Conservation (phyloP, 2,329 filamentous ascomycete species). For the Pseudonectria buxi region DNA sequence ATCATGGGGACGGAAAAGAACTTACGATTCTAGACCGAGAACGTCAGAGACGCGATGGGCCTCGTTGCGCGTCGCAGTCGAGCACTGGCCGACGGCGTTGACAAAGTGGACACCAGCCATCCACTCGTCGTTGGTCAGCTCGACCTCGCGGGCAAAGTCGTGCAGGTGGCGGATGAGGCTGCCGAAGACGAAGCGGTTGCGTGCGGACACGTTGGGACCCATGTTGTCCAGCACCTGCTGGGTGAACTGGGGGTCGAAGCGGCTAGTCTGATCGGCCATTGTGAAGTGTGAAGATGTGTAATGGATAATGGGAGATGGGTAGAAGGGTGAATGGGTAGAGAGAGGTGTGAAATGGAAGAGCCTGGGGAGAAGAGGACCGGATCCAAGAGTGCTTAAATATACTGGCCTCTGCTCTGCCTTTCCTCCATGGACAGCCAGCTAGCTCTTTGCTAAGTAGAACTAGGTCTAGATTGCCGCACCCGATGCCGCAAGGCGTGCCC, state of each 20-base stretch:
- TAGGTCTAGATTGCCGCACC: too few species aligned
- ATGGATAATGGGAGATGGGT: too few species aligned
- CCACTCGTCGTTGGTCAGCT: slow-evolving; percentile 70
- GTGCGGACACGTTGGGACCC: slow-evolving; percentile 58
- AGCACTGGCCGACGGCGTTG: slow-evolving; percentile 64
- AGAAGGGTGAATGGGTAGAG: too few species aligned
- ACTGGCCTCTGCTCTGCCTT: too few species aligned
- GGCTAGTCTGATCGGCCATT: slow-evolving; percentile 3
- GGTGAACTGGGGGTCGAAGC: slow-evolving; percentile 70
- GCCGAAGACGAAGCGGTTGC: slow-evolving; percentile 55
- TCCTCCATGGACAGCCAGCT: too few species aligned
- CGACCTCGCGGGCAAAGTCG: slow-evolving; percentile 68
- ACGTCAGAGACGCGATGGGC: slow-evolving; percentile 64
- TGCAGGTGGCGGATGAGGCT: slow-evolving; percentile 64
- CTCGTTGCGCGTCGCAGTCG: slow-evolving; percentile 61
- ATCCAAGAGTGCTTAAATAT: too few species aligned
- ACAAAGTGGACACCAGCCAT: slow-evolving; percentile 64
- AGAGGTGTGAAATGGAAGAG: too few species aligned
- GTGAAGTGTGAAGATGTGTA: not conserved
- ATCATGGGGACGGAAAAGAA: slow-evolving; percentile 13
- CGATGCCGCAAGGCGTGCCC: too few species aligned
- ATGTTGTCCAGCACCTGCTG: slow-evolving; percentile 63
- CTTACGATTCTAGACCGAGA: slow-evolving; percentile 62
- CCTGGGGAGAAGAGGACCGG: too few species aligned
- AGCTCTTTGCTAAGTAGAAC: too few species aligned